Evolutionary conservation across 371 early-diverging fungal species (phyloP).

Genomic region (Mucor circinelloides): DNA sequence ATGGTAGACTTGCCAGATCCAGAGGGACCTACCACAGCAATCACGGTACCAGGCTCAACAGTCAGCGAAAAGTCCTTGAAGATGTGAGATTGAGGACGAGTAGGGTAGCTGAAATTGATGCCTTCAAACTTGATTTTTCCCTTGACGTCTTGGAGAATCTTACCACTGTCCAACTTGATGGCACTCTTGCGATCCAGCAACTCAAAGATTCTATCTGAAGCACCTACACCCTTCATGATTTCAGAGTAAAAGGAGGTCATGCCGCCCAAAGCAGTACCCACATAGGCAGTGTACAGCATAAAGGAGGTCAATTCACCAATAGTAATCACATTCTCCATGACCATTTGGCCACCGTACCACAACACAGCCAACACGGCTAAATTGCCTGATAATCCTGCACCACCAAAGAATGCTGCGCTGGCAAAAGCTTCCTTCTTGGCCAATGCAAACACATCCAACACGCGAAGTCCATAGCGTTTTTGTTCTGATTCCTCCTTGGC

Average conservation of each 20-base stretch:
- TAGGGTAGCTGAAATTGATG: constrained; percentile 74
- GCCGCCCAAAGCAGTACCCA: constrained; percentile 72
- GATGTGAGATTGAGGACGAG: constrained; percentile 64
- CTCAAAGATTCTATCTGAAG: constrained; percentile 73
- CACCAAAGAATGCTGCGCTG: constrained; percentile 76
- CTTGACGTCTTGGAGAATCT: constrained; percentile 36
- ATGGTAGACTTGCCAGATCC: constrained; percentile 81
- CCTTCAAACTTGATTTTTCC: constrained; percentile 69
- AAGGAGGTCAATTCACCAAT: constrained; percentile 83
- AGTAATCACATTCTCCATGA: constrained; percentile 65
- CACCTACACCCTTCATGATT: constrained; percentile 85
- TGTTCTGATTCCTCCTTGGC: constrained; percentile 66
- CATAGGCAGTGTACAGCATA: constrained; percentile 84
- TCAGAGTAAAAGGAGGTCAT: constrained; percentile 82
- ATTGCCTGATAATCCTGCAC: constrained; percentile 78
- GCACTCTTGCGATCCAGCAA: constrained; percentile 62
- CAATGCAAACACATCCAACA: constrained; percentile 60
- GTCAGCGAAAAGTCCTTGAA: constrained; percentile 65
- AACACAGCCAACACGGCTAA: constrained; percentile 75
- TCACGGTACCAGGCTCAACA: constrained; percentile 67
- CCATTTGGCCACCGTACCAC: constrained; percentile 79
- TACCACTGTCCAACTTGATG: constrained; percentile 49
- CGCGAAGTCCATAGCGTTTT: constrained; percentile 54
- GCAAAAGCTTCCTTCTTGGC: constrained; percentile 74
- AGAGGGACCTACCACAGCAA: constrained; percentile 66